Percentiles rank a stretch among this genome's conserved stretches.
These are phyloP conservation scores for Fusarium anthophilum DNA, from an alignment of 2,329 filamentous ascomycete species.

Conservation along the genomic window DNA sequence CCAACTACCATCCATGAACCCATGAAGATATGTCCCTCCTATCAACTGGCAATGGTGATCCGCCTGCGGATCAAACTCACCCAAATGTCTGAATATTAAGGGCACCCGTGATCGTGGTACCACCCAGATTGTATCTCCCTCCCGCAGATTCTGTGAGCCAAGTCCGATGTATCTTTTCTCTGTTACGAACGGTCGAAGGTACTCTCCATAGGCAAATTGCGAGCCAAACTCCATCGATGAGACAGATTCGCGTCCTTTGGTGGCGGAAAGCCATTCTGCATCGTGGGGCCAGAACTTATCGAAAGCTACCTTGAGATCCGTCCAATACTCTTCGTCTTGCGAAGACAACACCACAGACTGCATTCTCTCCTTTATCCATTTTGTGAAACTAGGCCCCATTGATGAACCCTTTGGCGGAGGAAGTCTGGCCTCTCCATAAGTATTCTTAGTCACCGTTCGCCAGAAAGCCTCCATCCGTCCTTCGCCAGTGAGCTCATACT, in stretches of 20 bases:
- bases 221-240: background rate
- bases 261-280: background rate
- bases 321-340: background rate
- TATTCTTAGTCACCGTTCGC: background rate
- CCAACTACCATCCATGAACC: background rate
- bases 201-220: background rate
- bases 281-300: background rate
- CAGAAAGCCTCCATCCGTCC: background rate
- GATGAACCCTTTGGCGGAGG: background rate
- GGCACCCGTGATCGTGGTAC: background rate
- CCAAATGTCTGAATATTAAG: background rate
- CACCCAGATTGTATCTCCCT: background rate
- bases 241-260: background rate
- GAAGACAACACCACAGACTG: accelerated
- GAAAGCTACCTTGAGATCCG: background rate
- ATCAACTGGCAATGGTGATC: background rate
- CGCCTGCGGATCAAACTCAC: accelerated
- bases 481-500: background rate
- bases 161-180: background rate
- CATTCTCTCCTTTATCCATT: background rate
- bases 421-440: background rate
- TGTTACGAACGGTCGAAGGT: background rate
- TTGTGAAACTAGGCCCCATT: background rate
- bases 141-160: background rate
- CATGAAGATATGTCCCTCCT: background rate